A percentile compares a stretch with the other conserved stretches of the same genome.
Conservation (phyloP, 345 rosid genomes). For the Reutealis trisperma region DNA sequence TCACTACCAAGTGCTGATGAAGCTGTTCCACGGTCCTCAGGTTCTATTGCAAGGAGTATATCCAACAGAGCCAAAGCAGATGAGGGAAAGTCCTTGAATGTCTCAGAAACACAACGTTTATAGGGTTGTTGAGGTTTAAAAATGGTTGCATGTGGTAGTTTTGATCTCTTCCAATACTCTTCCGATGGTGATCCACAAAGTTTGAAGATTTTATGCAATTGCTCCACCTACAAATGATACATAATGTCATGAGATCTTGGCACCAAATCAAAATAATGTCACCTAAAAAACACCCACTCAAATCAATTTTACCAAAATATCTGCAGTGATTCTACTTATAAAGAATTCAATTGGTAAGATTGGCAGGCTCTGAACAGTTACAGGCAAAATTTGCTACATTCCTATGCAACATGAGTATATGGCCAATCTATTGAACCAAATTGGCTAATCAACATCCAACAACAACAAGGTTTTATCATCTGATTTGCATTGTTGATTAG, state of each 20-base stretch:
- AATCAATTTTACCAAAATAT: background rate
- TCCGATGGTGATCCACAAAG: constrained; percentile 78
- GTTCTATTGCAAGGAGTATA: constrained; percentile 56
- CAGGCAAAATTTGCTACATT: background rate
- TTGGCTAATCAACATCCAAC: background rate
- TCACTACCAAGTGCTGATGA: constrained; percentile 52
- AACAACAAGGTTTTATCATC: background rate
- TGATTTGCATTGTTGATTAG: background rate
- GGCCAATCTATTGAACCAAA: background rate
- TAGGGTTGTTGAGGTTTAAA: constrained; percentile 72
- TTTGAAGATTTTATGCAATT: constrained; percentile 69
- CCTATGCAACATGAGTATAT: background rate
- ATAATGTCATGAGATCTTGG: background rate
- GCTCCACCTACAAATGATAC: constrained; percentile 50
- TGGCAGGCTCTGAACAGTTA: background rate
- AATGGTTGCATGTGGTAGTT: constrained; percentile 57
- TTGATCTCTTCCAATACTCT: constrained; percentile 66
- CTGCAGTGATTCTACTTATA: background rate
- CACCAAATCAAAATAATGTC: background rate
- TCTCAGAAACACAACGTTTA: constrained; percentile 52
- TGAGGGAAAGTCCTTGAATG: constrained; percentile 57
- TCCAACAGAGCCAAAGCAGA: constrained; percentile 55
- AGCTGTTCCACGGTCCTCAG: constrained; percentile 58
- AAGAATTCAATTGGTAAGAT: background rate
- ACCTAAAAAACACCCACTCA: background rate